phyloP scores from a whole-genome alignment of 2,329 filamentous ascomycete genomes.

The Malbranchea cinnamomea region DNA sequence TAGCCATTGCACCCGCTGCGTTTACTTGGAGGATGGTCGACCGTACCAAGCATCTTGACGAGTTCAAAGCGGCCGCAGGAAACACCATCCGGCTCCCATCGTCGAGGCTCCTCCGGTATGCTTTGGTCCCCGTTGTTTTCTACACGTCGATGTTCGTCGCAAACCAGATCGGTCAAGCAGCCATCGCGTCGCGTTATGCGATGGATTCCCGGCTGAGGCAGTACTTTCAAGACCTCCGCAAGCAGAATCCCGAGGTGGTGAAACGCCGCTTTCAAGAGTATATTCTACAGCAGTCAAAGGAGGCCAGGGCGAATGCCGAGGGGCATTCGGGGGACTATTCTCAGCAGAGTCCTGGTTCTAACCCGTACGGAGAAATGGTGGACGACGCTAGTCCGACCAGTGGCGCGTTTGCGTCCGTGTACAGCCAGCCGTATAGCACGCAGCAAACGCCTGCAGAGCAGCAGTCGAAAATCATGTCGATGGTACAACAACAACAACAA shows the following conservation, averaged over 20 bases:
- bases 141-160: no score
- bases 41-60: no score
- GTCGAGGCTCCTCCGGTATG: no score
- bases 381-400: constrained; percentile 7
- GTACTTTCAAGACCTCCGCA: constrained; percentile 6
- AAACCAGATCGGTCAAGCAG: no score
- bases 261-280: background rate
- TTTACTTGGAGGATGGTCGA: no score
- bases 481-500: background rate
- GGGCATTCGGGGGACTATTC: background rate
- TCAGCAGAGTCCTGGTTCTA: background rate
- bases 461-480: background rate
- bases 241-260: constrained; percentile 3
- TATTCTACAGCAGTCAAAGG: constrained; percentile 2
- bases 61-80: no score
- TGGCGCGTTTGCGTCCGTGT: background rate
- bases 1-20: no score
- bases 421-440: background rate
- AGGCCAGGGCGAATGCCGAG: constrained; percentile 2
- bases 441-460: background rate
- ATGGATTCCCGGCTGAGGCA: constrained; percentile 5
- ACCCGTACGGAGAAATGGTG: background rate
- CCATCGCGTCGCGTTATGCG: constrained; percentile 6
- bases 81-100: no score
- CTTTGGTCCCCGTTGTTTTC: no score